Evolutionary conservation across 305 asterid genomes (phyloP).

Genomic region (Stenogyne calaminthoides): DNA sequence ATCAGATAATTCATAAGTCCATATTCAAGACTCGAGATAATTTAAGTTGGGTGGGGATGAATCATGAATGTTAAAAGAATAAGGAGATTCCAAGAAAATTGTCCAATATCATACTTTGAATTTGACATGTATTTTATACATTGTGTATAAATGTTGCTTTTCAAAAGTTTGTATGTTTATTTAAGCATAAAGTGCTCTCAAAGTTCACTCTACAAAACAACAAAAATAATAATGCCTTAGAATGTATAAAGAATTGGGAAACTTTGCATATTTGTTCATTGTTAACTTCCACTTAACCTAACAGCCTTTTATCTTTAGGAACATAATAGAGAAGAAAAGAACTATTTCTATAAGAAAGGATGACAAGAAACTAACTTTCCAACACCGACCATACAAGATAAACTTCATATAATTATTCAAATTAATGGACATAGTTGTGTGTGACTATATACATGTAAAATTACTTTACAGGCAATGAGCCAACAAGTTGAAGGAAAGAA

Average conservation of each 20-base stretch:
- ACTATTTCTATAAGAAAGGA: constrained; percentile 6
- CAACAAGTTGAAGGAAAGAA: not conserved
- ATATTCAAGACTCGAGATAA: not conserved
- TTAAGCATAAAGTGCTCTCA: not conserved
- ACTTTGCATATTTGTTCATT: constrained; percentile 29
- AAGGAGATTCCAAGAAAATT: not conserved
- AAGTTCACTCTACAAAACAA: constrained; percentile 4
- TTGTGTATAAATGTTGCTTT: constrained; percentile 8
- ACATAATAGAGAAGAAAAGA: not conserved
- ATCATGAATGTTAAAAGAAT: not conserved
- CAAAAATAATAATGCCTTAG: constrained; percentile 14
- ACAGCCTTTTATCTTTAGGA: constrained; percentile 23
- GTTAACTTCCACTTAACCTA: constrained; percentile 42
- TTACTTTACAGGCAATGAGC: constrained; percentile 4
- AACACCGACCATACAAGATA: constrained; percentile 28
- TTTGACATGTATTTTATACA: not conserved
- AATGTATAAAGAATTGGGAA: constrained; percentile 2
- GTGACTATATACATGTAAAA: not conserved
- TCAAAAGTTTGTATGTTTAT: constrained; percentile 10
- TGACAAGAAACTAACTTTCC: constrained; percentile 32
- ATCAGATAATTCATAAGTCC: not conserved
- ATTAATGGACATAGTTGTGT: not conserved
- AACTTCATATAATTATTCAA: constrained; percentile 30
- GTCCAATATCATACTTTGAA: not conserved
- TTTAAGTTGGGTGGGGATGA: not conserved